Percentiles rank a stretch among this genome's conserved stretches.
Conservation (phyloP, 441 rosid genomes). For the Croton setiger region DNA sequence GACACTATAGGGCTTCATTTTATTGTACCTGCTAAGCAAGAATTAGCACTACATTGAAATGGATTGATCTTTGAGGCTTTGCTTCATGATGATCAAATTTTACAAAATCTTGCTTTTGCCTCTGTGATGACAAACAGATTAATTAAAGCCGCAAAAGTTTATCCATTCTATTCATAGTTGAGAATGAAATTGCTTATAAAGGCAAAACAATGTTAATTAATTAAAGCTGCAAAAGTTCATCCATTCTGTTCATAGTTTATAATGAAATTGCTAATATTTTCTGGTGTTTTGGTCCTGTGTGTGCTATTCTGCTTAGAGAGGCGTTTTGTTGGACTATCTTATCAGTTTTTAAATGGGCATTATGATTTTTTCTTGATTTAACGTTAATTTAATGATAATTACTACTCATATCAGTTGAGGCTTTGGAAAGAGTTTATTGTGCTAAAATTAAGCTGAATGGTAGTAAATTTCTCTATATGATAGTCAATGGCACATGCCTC, state of each 20-base stretch:
- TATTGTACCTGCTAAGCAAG: neutral
- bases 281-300: neutral
- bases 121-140: neutral
- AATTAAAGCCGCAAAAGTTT: neutral
- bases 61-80: neutral
- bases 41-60: constrained; percentile 1
- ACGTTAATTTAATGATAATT: too few relatives aligned
- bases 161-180: neutral
- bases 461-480: too few relatives aligned
- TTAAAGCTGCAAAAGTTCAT: neutral
- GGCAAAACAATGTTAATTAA: neutral
- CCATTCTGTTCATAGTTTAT: neutral
- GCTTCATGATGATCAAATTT: neutral
- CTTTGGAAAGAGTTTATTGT: too few relatives aligned
- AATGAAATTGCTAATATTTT: neutral
- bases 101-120: neutral
- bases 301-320: neutral
- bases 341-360: neutral
- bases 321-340: neutral
- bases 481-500: too few relatives aligned
- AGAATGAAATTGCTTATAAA: neutral
- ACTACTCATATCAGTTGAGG: too few relatives aligned
- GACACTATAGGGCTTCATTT: neutral
- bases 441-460: too few relatives aligned
- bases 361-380: neutral